Conservation (phyloP, 2,329 filamentous ascomycete species). For the Claviceps africana region DNA sequence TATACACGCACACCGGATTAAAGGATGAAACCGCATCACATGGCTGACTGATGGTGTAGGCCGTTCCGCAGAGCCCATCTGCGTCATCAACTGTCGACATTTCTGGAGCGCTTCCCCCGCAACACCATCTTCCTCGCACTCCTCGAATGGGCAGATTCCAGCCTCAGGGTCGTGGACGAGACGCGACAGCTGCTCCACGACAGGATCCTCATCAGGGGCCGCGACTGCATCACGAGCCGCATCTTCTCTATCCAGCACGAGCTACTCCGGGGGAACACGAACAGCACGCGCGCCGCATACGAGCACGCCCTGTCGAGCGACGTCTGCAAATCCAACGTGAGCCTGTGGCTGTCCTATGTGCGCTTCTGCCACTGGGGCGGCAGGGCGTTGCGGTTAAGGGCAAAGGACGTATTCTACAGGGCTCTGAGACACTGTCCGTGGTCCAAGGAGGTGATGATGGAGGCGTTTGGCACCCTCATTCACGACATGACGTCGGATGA, state of each 20-base stretch:
- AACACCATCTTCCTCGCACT: constrained; percentile 66
- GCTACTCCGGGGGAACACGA: constrained; percentile 29
- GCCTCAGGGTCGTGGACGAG: constrained; percentile 61
- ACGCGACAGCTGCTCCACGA: constrained; percentile 51
- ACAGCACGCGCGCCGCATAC: constrained; percentile 37
- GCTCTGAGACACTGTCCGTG: constrained; percentile 34
- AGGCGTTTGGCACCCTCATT: constrained; percentile 33
- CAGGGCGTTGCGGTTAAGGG: constrained; percentile 24
- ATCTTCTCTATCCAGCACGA: constrained; percentile 40
- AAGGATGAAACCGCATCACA: neutral
- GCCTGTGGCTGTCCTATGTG: constrained; percentile 37
- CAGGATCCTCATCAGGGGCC: constrained; percentile 27
- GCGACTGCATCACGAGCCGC: constrained; percentile 30
- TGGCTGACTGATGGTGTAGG: constrained; percentile 17
- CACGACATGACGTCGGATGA: constrained; percentile 32
- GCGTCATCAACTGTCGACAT: constrained; percentile 45
- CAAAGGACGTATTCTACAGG: constrained; percentile 34
- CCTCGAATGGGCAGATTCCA: constrained; percentile 59
- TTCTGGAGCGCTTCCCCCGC: constrained; percentile 51
- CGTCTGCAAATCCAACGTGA: constrained; percentile 23
- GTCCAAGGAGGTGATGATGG: constrained; percentile 35
- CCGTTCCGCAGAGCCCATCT: constrained; percentile 56
- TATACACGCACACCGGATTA: neutral
- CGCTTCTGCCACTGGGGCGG: constrained; percentile 26
- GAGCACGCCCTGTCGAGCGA: constrained; percentile 34